These are phyloP conservation scores for Pestalotiopsis sp. DNA, from an alignment of 2,329 filamentous ascomycete genomes.

Conservation along the genomic window DNA sequence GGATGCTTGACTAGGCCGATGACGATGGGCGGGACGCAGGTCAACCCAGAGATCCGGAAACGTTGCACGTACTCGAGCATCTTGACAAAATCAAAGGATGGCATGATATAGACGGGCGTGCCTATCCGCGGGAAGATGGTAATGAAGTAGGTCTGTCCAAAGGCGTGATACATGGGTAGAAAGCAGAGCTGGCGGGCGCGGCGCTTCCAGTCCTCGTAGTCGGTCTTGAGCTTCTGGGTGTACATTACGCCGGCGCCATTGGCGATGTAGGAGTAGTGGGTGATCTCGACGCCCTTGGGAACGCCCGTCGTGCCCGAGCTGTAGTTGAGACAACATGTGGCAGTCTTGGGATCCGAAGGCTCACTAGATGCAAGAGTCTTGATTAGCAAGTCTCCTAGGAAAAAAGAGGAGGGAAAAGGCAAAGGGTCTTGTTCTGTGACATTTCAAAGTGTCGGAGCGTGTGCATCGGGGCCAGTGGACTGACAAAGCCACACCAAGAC, in stretches of 20 bases:
- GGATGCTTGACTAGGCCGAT: conserved; percentile 73
- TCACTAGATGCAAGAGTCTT: conserved; percentile 29
- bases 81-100: conserved; percentile 71
- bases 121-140: conserved; percentile 55
- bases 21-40: conserved; percentile 73
- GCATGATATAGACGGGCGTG: conserved; percentile 77
- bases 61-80: conserved; percentile 68
- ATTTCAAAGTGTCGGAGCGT: neutral
- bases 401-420: neutral
- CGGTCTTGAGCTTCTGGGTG: conserved; percentile 43
- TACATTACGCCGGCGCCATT: conserved; percentile 65
- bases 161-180: conserved; percentile 76
- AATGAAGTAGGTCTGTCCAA: conserved; percentile 70
- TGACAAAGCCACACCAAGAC: too few relatives aligned
- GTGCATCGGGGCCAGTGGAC: neutral
- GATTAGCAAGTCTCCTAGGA: neutral
- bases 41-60: conserved; percentile 67
- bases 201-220: conserved; percentile 43
- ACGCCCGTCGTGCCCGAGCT: conserved; percentile 77
- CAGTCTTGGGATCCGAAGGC: conserved; percentile 47
- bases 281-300: conserved; percentile 81
- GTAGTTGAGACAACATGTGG: conserved; percentile 74
- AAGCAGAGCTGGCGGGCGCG: conserved; percentile 58
- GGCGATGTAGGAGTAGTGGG: conserved; percentile 74
- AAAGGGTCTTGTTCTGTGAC: neutral